Conservation (phyloP, 352 stramenopile genomes). For the Plasmopara muralis region DNA sequence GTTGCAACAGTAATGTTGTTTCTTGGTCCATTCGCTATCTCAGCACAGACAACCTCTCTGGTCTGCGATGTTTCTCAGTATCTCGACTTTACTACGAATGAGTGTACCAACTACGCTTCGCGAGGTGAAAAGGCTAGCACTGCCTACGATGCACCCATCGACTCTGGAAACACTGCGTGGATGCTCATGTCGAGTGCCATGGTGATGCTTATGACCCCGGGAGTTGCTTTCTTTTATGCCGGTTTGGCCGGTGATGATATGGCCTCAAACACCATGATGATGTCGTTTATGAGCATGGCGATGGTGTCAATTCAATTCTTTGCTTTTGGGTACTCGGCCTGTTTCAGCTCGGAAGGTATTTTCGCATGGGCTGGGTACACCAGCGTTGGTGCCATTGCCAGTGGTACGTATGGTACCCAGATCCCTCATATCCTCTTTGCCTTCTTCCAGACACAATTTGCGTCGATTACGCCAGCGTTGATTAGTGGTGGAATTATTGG, state of each 20-base stretch:
- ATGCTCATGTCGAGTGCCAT: slow-evolving; percentile 22
- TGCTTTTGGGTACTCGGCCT: slow-evolving; percentile 68
- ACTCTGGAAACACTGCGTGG: slow-evolving; percentile 33
- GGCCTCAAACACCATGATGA: slow-evolving; percentile 81
- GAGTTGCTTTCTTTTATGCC: slow-evolving; percentile 59
- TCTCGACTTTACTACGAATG: slow-evolving; percentile 8
- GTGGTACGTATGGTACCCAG: slow-evolving; percentile 42
- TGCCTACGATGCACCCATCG: slow-evolving; percentile 12
- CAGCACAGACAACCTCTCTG: not conserved
- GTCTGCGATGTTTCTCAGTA: slow-evolving; percentile 5
- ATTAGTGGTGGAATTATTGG: slow-evolving; percentile 75
- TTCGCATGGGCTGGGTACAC: slow-evolving; percentile 62
- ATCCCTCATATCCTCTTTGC: slow-evolving; percentile 73
- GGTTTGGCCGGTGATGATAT: slow-evolving; percentile 68
- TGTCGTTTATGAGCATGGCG: slow-evolving; percentile 72
- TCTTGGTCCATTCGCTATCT: not conserved
- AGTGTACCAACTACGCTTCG: slow-evolving; percentile 37
- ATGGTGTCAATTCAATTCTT: slow-evolving; percentile 81
- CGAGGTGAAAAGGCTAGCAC: slow-evolving; percentile 22
- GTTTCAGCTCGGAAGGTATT: slow-evolving; percentile 54
- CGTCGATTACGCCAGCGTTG: slow-evolving; percentile 69
- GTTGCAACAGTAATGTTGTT: not conserved
- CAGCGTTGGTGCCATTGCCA: slow-evolving; percentile 40
- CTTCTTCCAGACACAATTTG: slow-evolving; percentile 82
- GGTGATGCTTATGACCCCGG: slow-evolving; percentile 25